These are phyloP conservation scores for Hsuehochloa calcarea DNA, from an alignment of 176 grass and related monocot species.

Conservation along the genomic window DNA sequence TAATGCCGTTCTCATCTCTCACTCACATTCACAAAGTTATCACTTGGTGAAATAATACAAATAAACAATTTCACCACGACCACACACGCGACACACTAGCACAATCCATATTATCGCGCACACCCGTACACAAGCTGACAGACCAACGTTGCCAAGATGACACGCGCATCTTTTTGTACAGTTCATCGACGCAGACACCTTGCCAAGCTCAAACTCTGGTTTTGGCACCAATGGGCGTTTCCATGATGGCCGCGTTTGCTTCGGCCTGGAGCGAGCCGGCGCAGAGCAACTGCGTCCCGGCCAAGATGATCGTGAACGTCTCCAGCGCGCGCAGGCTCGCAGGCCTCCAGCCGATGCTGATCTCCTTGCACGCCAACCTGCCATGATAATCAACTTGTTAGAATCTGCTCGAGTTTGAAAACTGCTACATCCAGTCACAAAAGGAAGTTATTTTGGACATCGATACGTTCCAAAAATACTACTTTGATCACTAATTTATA, in stretches of 20 bases:
- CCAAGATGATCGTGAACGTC: constrained; percentile 70
- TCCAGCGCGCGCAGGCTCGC: constrained; percentile 70
- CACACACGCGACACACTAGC: too few species aligned
- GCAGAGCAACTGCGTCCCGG: constrained; percentile 77
- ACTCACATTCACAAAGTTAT: too few species aligned
- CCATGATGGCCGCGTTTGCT: background rate
- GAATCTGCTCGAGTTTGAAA: background rate
- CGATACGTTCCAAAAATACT: too few species aligned
- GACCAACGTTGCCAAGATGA: too few species aligned
- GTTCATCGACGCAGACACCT: background rate
- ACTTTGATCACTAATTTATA: too few species aligned
- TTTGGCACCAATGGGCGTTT: constrained; percentile 2
- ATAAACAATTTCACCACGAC: too few species aligned
- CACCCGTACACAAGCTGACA: too few species aligned
- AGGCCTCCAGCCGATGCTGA: constrained; percentile 61
- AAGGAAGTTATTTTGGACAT: too few species aligned
- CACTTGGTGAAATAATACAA: too few species aligned
- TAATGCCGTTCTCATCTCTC: too few species aligned
- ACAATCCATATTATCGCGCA: too few species aligned
- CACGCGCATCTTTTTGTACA: too few species aligned
- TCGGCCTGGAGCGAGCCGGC: constrained; percentile 64
- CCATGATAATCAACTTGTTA: background rate
- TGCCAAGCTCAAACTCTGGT: background rate
- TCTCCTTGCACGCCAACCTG: constrained; percentile 93
- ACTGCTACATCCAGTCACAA: background rate